These are phyloP conservation scores for Talaromyces sp. DNA, from an alignment of 2,329 filamentous ascomycete species.

Conservation along the genomic window DNA sequence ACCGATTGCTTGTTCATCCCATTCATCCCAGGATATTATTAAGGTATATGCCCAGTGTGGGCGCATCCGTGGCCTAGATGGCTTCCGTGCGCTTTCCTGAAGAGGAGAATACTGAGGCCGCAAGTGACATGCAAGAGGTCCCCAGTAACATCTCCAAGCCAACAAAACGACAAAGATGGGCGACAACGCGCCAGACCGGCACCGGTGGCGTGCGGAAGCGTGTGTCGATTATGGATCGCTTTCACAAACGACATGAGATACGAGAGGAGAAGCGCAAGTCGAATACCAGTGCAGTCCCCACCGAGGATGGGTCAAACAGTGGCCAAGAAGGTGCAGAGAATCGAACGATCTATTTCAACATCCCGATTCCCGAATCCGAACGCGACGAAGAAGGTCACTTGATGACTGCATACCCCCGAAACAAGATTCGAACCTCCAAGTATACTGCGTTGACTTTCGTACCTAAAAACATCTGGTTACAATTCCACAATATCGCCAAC, in stretches of 20 bases:
- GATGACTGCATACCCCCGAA: constrained; percentile 71
- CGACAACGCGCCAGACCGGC: constrained; percentile 82
- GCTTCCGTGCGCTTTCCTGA: constrained; percentile 41
- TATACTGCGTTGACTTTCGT: constrained; percentile 95
- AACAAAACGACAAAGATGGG: constrained; percentile 88
- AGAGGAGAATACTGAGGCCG: constrained; percentile 30
- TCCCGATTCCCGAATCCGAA: constrained; percentile 72
- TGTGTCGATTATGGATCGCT: constrained; percentile 75
- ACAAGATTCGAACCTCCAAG: constrained; percentile 97
- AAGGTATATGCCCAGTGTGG: constrained; percentile 32
- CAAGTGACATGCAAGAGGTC: constrained; percentile 31
- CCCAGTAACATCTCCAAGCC: constrained; percentile 59
- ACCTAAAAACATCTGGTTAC: constrained; percentile 95
- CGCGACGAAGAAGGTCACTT: constrained; percentile 82
- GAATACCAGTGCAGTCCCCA: constrained; percentile 39
- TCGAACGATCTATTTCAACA: constrained; percentile 71
- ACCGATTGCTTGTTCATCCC: constrained; percentile 32
- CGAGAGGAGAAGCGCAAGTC: constrained; percentile 70
- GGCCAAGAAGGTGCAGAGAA: constrained; percentile 51
- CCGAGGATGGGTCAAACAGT: constrained; percentile 23
- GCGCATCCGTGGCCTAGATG: constrained; percentile 38
- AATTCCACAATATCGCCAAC: constrained; percentile 98
- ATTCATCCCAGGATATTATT: constrained; percentile 15
- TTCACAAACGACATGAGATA: constrained; percentile 63
- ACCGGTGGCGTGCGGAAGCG: constrained; percentile 78